phyloP scores from a whole-genome alignment of 2,329 filamentous ascomycete genomes.

The Neocucurbitaria cava region DNA sequence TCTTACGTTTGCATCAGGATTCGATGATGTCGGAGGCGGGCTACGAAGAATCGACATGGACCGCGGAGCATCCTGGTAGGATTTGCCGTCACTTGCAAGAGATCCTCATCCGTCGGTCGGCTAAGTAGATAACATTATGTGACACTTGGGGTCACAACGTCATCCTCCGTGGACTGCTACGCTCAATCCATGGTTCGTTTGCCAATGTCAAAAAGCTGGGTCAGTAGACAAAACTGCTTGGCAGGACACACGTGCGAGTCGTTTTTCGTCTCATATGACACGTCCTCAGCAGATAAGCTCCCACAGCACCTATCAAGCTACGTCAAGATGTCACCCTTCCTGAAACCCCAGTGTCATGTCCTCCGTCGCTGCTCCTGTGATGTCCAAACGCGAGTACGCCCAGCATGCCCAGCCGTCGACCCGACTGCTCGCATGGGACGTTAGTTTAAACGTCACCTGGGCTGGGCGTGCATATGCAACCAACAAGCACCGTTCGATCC shows the following conservation, averaged over 20 bases:
- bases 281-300: background rate
- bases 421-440: background rate
- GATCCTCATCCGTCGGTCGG: background rate
- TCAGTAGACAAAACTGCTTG: too few relatives aligned
- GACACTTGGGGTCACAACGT: background rate
- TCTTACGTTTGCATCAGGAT: background rate
- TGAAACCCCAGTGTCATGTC: background rate
- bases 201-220: background rate
- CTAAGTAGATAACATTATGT: background rate
- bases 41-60: background rate
- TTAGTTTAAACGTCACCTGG: background rate
- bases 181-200: background rate
- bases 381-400: background rate
- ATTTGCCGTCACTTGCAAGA: background rate
- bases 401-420: background rate
- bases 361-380: background rate
- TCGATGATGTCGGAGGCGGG: conserved; percentile 1
- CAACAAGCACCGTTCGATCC: background rate
- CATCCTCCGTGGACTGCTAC: background rate
- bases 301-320: background rate
- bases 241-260: background rate
- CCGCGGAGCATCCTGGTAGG: background rate
- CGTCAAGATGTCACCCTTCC: background rate
- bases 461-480: background rate
- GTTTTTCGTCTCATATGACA: background rate